A percentile compares a stretch with the other conserved stretches of the same genome.
Conservation (phyloP, 2,329 filamentous ascomycete genomes). For the Botryotinia calthae region DNA sequence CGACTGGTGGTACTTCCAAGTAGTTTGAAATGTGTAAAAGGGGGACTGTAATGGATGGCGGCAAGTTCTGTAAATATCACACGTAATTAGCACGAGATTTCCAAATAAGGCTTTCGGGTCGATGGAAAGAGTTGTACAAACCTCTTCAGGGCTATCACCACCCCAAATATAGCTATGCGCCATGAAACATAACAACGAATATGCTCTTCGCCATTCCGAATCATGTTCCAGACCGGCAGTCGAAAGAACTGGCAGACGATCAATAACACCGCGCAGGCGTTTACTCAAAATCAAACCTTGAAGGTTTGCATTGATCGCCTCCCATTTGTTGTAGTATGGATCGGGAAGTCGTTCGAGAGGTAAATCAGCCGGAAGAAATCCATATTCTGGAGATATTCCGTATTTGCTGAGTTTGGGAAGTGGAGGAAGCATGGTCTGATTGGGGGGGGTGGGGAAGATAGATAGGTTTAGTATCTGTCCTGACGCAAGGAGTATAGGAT, state of each 20-base stretch:
- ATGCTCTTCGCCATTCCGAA: slow-evolving; percentile 90
- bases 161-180: slow-evolving; percentile 96
- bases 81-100: background rate
- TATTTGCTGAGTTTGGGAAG: slow-evolving; percentile 70
- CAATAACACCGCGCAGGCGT: slow-evolving; percentile 74
- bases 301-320: slow-evolving; percentile 78
- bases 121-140: slow-evolving; percentile 36
- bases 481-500: slow-evolving; percentile 66
- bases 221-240: slow-evolving; percentile 78
- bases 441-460: slow-evolving; percentile 14
- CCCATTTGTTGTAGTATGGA: slow-evolving; percentile 94
- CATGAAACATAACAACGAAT: slow-evolving; percentile 86
- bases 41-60: slow-evolving; percentile 78
- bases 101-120: background rate
- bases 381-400: slow-evolving; percentile 72
- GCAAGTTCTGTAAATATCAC: slow-evolving; percentile 52
- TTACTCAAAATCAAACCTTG: slow-evolving; percentile 84
- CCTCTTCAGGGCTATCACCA: slow-evolving; percentile 77
- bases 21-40: slow-evolving; percentile 72
- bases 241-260: slow-evolving; percentile 78
- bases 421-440: slow-evolving; percentile 50
- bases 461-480: slow-evolving; percentile 40
- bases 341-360: slow-evolving; percentile 81
- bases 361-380: slow-evolving; percentile 80
- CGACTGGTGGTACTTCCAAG: slow-evolving; percentile 86